A percentile compares a stretch with the other conserved stretches of the same genome.
phyloP scores from a whole-genome alignment of 345 rosid species.

The Gossypium bickii region DNA sequence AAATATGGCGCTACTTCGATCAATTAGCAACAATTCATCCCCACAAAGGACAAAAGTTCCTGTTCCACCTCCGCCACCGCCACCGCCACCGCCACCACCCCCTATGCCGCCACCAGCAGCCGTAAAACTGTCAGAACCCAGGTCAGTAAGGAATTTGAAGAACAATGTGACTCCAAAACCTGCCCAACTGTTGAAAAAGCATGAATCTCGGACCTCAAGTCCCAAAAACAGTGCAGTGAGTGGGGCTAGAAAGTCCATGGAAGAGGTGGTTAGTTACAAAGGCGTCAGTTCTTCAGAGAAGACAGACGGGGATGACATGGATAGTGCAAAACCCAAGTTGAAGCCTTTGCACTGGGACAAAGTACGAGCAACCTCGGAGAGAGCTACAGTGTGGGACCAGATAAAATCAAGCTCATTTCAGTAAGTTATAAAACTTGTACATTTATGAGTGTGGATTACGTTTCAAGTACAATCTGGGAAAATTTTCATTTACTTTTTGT shows the following conservation, averaged over 20 bases:
- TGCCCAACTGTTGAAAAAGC: constrained; percentile 25
- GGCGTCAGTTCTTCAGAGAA: constrained; percentile 44
- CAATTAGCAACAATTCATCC: constrained; percentile 40
- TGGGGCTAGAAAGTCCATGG: constrained; percentile 26
- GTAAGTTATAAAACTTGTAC: constrained; percentile 41
- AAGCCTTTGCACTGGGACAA: constrained; percentile 99
- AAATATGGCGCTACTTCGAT: constrained; percentile 70
- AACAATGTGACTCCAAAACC: constrained; percentile 29
- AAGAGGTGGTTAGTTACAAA: constrained; percentile 29
- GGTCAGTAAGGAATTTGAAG: constrained; percentile 34
- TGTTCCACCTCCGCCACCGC: constrained; percentile 47
- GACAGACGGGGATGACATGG: constrained; percentile 58
- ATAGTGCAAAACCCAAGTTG: constrained; percentile 69
- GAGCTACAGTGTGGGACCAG: constrained; percentile 99
- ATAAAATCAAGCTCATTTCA: constrained; percentile 91
- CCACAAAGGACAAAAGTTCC: constrained; percentile 30
- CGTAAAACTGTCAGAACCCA: constrained; percentile 23
- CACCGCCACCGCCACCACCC: constrained; percentile 45
- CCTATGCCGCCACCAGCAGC: constrained; percentile 50
- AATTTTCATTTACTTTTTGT: neutral
- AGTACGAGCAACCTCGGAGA: constrained; percentile 92
- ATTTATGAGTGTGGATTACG: neutral
- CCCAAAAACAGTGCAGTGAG: constrained; percentile 30
- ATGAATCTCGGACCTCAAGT: constrained; percentile 39
- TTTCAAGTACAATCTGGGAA: neutral